A percentile compares a stretch with the other conserved stretches of the same genome.
These are phyloP conservation scores for Pyrenula aspistea DNA, from an alignment of 495 filamentous ascomycete species.

Conservation along the genomic window DNA sequence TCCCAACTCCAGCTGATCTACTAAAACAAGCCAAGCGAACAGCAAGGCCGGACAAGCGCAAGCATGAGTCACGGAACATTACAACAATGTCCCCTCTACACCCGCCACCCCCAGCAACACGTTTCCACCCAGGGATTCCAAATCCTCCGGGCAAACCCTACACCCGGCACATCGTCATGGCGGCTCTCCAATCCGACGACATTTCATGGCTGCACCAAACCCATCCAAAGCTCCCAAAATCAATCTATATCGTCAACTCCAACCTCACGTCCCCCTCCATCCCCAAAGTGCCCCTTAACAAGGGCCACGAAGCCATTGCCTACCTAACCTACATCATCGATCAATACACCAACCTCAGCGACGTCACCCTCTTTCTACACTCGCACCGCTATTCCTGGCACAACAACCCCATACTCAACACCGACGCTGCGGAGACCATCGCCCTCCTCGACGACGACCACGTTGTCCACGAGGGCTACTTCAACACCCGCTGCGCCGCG, in stretches of 20 bases:
- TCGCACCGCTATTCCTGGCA: slow-evolving; percentile 31
- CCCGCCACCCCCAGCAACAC: slow-evolving; percentile 9
- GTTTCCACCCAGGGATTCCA: slow-evolving; percentile 24
- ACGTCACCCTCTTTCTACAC: slow-evolving; percentile 36
- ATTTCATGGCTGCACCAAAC: slow-evolving; percentile 44
- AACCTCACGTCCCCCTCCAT: slow-evolving; percentile 20
- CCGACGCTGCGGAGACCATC: slow-evolving; percentile 26
- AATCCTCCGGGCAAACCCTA: slow-evolving; percentile 31
- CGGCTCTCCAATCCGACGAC: slow-evolving; percentile 44
- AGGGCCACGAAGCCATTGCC: slow-evolving; percentile 34
- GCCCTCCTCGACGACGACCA: slow-evolving; percentile 25
- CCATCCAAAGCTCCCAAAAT: slow-evolving; percentile 10
- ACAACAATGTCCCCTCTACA: background rate
- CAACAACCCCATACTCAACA: slow-evolving; percentile 29
- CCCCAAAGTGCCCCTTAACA: slow-evolving; percentile 24
- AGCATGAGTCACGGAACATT: background rate
- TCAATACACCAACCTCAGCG: slow-evolving; percentile 33
- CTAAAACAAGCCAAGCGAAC: background rate
- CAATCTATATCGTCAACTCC: slow-evolving; percentile 44
- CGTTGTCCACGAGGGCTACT: slow-evolving; percentile 31
- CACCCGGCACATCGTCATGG: slow-evolving; percentile 43
- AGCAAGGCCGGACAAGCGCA: background rate
- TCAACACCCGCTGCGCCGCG: slow-evolving; percentile 34
- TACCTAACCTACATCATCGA: slow-evolving; percentile 42
- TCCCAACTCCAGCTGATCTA: background rate